Evolutionary conservation across 345 rosid species (phyloP).

Genomic region (Leavenworthia alabamica): DNA sequence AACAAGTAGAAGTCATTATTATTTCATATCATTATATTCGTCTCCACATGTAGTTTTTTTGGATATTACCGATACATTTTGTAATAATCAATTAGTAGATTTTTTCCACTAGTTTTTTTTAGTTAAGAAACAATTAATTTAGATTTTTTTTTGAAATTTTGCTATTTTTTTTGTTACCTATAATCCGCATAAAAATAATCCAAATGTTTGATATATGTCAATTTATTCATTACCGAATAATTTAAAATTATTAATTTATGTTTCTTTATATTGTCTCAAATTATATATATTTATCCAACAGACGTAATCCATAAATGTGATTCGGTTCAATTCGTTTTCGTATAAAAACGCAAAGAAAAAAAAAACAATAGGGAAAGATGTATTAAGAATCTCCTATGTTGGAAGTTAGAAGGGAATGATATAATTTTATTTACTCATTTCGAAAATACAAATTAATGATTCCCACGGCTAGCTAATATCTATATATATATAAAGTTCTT

Average conservation of each 20-base stretch:
- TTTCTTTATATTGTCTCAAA: not conserved
- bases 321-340: not conserved
- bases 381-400: not conserved
- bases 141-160: not conserved
- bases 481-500: too few species aligned
- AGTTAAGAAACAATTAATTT: too few species aligned
- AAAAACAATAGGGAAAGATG: not conserved
- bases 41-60: constrained; percentile 1
- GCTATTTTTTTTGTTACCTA: not conserved
- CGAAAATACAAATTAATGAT: not conserved
- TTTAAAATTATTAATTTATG: not conserved
- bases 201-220: not conserved
- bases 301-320: too few species aligned
- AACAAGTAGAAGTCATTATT: constrained; percentile 24
- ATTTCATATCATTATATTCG: constrained; percentile 14
- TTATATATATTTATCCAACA: too few species aligned
- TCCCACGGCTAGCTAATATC: not conserved
- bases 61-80: too few species aligned
- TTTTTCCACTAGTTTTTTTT: not conserved
- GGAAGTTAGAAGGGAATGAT: not conserved
- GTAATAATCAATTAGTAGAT: too few species aligned
- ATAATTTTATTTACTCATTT: not conserved
- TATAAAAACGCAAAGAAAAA: too few species aligned
- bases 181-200: not conserved
- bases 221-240: not conserved